phyloP scores from a whole-genome alignment of 345 rosid genomes.

The Viola odorata region DNA sequence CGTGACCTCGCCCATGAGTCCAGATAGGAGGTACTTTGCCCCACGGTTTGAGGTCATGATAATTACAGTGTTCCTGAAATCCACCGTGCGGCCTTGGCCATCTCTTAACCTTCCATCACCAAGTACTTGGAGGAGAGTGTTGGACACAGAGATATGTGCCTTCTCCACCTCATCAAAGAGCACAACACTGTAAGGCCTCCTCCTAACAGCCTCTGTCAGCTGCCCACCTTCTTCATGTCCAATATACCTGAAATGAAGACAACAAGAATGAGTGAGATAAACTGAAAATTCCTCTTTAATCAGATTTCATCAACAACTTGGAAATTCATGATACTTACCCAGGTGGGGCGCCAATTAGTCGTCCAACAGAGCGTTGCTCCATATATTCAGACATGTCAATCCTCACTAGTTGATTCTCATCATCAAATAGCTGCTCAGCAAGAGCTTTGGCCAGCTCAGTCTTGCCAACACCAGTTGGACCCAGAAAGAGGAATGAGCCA shows the following conservation, averaged over 20 bases:
- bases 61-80: constrained; percentile 72
- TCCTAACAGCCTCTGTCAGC: constrained; percentile 82
- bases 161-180: constrained; percentile 93
- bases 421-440: constrained; percentile 86
- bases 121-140: constrained; percentile 87
- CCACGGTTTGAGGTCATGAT: constrained; percentile 97
- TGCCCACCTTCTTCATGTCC: constrained; percentile 99
- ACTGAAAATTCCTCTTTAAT: too few relatives aligned
- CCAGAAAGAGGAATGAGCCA: constrained; percentile 83
- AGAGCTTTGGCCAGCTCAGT: constrained; percentile 90
- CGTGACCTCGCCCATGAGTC: constrained; percentile 57
- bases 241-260: constrained; percentile 44
- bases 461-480: constrained; percentile 96
- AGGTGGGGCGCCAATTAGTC: constrained; percentile 81
- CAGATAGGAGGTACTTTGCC: constrained; percentile 73
- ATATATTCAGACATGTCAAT: constrained; percentile 86
- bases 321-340: constrained; percentile 37
- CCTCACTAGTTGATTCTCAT: constrained; percentile 67
- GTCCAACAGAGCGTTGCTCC: constrained; percentile 81
- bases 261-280: not conserved
- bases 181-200: constrained; percentile 77
- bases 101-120: constrained; percentile 89
- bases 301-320: not conserved
- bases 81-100: constrained; percentile 89
- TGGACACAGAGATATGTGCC: constrained; percentile 83